Evolutionary conservation across 352 stramenopile species (phyloP), one percentile per base, ranked within the genome.

Genomic region (Pythium coloratum): DNA sequence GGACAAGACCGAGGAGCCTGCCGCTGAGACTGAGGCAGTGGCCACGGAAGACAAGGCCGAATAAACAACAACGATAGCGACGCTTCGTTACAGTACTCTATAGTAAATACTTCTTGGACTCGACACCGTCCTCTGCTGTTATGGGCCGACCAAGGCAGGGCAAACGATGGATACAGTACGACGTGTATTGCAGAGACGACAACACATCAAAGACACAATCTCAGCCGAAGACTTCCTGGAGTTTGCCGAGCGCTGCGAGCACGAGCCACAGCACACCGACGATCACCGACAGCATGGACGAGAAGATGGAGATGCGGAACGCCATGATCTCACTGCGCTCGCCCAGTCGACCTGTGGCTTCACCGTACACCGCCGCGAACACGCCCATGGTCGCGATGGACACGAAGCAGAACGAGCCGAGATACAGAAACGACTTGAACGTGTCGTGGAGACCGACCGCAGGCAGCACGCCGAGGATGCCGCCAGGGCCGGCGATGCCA

Each of bases 381-480:
- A 82, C 56, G 26, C 91, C 93, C 93, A 98, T 98, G 7, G 91
- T 94, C 33, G 94, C 67, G 64, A 94, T 97, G 32, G 79, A 93
- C 40, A 80, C 94, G 4, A 90, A 36, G 67, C 91, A 98, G 71
- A 98, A 98, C 8, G 88, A 92, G 7, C 83, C 80, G 32, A 98
- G 70, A 75, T 98, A 98, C 64, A 91, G 76, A 40, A 81, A 70
- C 51, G 88, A 94, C 64, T 96, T 87, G 71, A 77, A 38, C 34
- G 75, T 84, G 67, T 97, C 75, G 64, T 96, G 88, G 34, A 97
- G 73, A 40, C 95, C 85, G 2, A 98, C 86, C 0, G 91, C 90
- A 30, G 93, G 93, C 36, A 98, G 82, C 33, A 98, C 88, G 56
- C 91, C 91, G 32, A 98, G 75, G 62, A 92, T 91, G 36, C 84